Base-by-base conservation (phyloP, 1,139 yeast species). In the Magnusiomyces paraingens region DNA sequence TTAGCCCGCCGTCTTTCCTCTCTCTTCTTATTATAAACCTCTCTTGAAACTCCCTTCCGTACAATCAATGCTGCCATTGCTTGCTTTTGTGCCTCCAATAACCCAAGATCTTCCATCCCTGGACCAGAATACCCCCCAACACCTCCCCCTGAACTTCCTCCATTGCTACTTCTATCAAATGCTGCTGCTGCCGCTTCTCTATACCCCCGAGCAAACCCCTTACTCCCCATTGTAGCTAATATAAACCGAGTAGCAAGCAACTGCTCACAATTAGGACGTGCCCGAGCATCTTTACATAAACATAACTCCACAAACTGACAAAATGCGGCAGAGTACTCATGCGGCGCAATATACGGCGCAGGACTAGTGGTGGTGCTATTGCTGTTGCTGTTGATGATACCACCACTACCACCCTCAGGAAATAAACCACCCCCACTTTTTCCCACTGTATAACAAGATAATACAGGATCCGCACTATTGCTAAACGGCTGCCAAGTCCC, bases 221-320 rank as follows among this genome's bases (percentile, higher is more conserved):
- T 41, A 10, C 53, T 35, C 11, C 29, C 18, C 15, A 20, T 45
- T 14, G 22, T 44, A 4, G 8, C 32, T 5, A 8, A 26, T 15
- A 54, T 51, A 45, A 54, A 54, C 39, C 39, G 49, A n/a, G 21
- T 45, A 10, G 20, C 39, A 35, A 66, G 56, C 43, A 68, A 54
- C 36, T 61, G 61, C 14, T 50, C 54, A 11, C 66, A 65, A 8
- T 59, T 49, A 8, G 66, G 65, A 58, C 93, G 70, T 52, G 71
- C 69, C 5, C 58, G 60, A 1, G 89, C 86, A 57, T 81, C 79
- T 64, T 81, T 83, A 18, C 74, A 69, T 57, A 86, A 71, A 63
- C 93, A 86, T 55, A 71, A 70, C 49, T 73, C 72, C 12, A 84
- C 80, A 68, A 86, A 86, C 55, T 78, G 81, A 62, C 82, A 80